phyloP scores from a whole-genome alignment of 2,329 filamentous ascomycete species.

The Exophiala lecanii-corni region DNA sequence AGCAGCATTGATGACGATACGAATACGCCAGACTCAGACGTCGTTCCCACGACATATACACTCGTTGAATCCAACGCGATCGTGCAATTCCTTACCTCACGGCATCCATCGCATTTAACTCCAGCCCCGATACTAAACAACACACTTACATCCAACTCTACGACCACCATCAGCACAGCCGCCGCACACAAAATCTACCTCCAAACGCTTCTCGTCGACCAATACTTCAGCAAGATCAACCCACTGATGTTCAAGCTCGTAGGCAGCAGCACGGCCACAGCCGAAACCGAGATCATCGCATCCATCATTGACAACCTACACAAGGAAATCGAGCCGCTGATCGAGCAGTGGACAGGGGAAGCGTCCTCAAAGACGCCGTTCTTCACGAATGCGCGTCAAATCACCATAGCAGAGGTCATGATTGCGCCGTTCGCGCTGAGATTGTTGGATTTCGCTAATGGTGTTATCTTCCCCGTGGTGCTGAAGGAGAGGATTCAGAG shows the following conservation, averaged over 20 bases:
- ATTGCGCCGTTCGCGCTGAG: slow-evolving; percentile 65
- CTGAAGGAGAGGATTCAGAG: slow-evolving; percentile 44
- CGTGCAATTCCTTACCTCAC: slow-evolving; percentile 66
- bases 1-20: no score
- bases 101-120: slow-evolving; percentile 62
- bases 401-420: slow-evolving; percentile 71
- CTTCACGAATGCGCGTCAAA: slow-evolving; percentile 58
- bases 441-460: slow-evolving; percentile 51
- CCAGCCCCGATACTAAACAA: slow-evolving; percentile 3
- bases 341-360: slow-evolving; percentile 38
- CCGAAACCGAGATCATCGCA: slow-evolving; percentile 46
- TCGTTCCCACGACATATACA: slow-evolving; percentile 63
- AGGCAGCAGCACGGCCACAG: slow-evolving; percentile 46
- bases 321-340: slow-evolving; percentile 69
- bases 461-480: slow-evolving; percentile 41
- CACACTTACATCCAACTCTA: slow-evolving; percentile 34
- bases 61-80: slow-evolving; percentile 71
- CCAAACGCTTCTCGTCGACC: slow-evolving; percentile 68
- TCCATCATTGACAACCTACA: slow-evolving; percentile 53
- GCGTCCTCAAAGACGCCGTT: slow-evolving; percentile 46
- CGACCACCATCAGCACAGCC: slow-evolving; percentile 48
- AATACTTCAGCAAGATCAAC: slow-evolving; percentile 61
- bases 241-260: slow-evolving; percentile 44
- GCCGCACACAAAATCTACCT: slow-evolving; percentile 60
- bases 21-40: no score